A percentile compares a stretch with the other conserved stretches of the same genome.
Evolutionary conservation across 2,329 filamentous ascomycete genomes (phyloP).

Genomic region (Diaporthe batatas): DNA sequence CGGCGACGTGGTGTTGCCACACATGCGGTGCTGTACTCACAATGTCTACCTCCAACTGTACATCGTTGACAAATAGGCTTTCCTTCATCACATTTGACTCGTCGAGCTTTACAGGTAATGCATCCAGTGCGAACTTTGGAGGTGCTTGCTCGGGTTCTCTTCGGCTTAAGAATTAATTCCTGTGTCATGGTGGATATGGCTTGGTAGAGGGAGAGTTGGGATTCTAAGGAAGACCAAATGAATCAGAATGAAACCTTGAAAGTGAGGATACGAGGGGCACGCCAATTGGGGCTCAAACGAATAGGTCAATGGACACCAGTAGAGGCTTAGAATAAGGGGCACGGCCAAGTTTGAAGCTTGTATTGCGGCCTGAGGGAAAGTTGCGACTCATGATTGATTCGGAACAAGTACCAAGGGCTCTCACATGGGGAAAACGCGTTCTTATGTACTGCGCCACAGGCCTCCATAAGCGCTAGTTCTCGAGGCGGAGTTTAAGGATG

Average conservation of each 20-base stretch:
- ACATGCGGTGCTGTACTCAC: not conserved
- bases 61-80: slow-evolving; percentile 22
- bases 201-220: not conserved
- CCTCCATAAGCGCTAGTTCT: not conserved
- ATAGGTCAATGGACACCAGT: not conserved
- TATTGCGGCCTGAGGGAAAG: not conserved
- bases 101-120: slow-evolving; percentile 19
- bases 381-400: not conserved
- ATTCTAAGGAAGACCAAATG: too few relatives aligned
- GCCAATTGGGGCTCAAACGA: not conserved
- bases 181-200: not conserved
- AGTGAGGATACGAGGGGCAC: too few relatives aligned
- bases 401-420: not conserved
- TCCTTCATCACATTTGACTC: slow-evolving; percentile 29
- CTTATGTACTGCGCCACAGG: slow-evolving; percentile 1
- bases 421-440: not conserved
- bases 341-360: not conserved
- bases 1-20: not conserved
- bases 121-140: slow-evolving; percentile 23
- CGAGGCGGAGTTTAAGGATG: not conserved
- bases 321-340: not conserved
- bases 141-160: slow-evolving; percentile 23
- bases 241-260: not conserved
- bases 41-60: not conserved
- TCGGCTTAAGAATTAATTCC: not conserved